These are phyloP conservation scores for Quercus rubra DNA, from an alignment of 306 rosid species.

Conservation along the genomic window DNA sequence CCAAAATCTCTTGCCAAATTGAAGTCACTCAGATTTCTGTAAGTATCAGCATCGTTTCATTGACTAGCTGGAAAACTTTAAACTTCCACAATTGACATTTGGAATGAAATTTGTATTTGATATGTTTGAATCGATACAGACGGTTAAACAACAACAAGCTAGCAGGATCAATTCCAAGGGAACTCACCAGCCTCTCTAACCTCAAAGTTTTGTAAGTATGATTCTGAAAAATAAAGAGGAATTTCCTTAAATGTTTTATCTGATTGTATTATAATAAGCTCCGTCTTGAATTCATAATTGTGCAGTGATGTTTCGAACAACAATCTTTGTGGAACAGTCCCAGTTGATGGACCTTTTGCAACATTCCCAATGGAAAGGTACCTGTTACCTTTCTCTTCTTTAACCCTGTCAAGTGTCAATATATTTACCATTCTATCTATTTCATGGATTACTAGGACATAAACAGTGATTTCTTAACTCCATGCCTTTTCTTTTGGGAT, in stretches of 20 bases:
- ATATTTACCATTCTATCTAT: background rate
- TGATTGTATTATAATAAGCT: conserved; percentile 1
- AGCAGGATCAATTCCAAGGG: conserved; percentile 84
- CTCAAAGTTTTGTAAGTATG: conserved; percentile 79
- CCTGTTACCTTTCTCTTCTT: background rate
- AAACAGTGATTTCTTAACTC: background rate
- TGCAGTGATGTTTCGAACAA: conserved; percentile 92
- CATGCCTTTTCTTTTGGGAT: background rate
- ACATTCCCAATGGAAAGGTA: conserved; percentile 81
- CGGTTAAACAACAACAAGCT: conserved; percentile 78
- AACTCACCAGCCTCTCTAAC: conserved; percentile 60
- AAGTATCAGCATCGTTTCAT: conserved; percentile 38
- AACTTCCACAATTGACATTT: background rate
- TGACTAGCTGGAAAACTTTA: conserved; percentile 10
- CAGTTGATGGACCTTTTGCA: conserved; percentile 86
- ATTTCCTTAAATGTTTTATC: background rate
- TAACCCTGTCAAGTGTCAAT: background rate
- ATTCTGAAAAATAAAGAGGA: background rate
- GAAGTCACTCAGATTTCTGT: conserved; percentile 88
- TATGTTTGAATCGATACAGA: conserved; percentile 32
- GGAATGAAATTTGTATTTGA: conserved; percentile 8
- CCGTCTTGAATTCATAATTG: conserved; percentile 2
- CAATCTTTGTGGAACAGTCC: conserved; percentile 89
- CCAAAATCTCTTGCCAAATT: conserved; percentile 78
- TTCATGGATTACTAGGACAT: background rate